Evolutionary conservation across 768 basidiomycete species (phyloP).

Genomic region (Leccinum uliginosum): DNA sequence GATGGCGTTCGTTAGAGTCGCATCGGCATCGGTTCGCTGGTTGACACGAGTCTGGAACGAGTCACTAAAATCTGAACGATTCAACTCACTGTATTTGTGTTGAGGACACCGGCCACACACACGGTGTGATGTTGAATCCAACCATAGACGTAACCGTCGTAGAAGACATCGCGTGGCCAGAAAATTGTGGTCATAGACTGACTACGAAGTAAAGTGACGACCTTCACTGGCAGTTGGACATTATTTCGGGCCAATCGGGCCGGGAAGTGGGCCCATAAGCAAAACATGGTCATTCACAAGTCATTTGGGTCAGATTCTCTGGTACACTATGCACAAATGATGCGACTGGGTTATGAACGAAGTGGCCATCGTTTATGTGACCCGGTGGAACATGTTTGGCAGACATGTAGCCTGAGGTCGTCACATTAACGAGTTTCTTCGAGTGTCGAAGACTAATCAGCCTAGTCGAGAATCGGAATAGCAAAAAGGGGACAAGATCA

Average conservation of each 20-base stretch:
- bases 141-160: conserved; percentile 54
- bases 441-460: not conserved
- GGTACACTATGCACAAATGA: not conserved
- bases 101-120: conserved; percentile 51
- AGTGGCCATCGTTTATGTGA: not conserved
- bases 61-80: not conserved
- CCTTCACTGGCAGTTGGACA: no score
- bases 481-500: not conserved
- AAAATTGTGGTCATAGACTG: conserved; percentile 40
- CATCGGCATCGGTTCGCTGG: conserved; percentile 16
- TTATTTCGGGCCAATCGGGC: conserved; percentile 11
- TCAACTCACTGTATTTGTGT: conserved; percentile 30
- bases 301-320: not conserved
- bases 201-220: not conserved
- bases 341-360: not conserved
- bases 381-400: not conserved
- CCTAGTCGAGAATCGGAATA: not conserved
- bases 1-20: conserved; percentile 6
- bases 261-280: not conserved
- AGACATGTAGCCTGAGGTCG: not conserved
- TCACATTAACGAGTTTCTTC: not conserved
- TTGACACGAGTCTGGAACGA: conserved; percentile 1
- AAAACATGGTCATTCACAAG: not conserved
- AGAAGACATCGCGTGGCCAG: conserved; percentile 51
- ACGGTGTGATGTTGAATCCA: conserved; percentile 44